phyloP scores from a whole-genome alignment of 345 rosid genomes.

The Brassica incana region DNA sequence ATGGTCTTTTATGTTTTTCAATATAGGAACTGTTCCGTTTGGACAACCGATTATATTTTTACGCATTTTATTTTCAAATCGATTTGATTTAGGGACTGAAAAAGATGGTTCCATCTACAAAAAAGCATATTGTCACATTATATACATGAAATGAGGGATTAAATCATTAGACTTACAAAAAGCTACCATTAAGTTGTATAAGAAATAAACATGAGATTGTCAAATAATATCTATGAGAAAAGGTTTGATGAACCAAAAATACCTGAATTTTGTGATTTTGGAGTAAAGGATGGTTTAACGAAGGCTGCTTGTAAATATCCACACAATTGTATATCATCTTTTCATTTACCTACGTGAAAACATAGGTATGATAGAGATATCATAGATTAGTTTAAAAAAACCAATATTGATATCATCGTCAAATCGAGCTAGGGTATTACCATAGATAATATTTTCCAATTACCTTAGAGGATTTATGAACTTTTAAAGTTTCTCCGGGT shows the following conservation, averaged over 20 bases:
- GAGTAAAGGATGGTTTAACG: not conserved
- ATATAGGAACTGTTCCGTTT: conserved; percentile 14
- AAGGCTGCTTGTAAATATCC: conserved; percentile 12
- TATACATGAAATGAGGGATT: not conserved
- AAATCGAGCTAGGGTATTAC: not conserved
- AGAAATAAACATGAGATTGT: not conserved
- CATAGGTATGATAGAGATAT: not conserved
- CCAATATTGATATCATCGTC: not conserved
- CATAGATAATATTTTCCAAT: not conserved
- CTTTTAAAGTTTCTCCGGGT: not conserved
- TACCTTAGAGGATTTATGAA: not conserved
- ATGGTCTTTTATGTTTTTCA: not conserved
- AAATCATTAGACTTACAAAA: not conserved
- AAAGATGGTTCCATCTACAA: conserved; percentile 4
- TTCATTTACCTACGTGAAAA: not conserved
- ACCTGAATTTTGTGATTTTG: conserved; percentile 15
- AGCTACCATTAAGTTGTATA: not conserved
- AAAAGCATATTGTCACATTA: not conserved
- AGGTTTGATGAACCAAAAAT: not conserved
- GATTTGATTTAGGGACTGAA: not conserved
- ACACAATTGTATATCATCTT: conserved; percentile 7
- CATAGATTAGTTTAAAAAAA: too few relatives aligned
- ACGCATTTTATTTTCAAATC: not conserved
- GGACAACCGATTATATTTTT: not conserved
- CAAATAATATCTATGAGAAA: not conserved